Base-by-base conservation (phyloP, 2,329 filamentous ascomycete species). In the Colletotrichum sp. region DNA sequence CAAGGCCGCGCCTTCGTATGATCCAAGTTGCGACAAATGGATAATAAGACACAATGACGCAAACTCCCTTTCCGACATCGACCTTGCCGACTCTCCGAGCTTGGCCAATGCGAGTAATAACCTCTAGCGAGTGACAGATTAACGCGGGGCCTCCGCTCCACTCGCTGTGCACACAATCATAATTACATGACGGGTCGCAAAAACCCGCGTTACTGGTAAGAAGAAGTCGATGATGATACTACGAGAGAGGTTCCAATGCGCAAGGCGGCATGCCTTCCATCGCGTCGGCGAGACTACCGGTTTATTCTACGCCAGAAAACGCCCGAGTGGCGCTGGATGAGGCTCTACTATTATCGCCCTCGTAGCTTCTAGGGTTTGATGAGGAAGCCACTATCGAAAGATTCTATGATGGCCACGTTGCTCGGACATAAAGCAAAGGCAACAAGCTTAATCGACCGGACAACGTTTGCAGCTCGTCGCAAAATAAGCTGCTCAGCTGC, bases 121-220 rank as follows among this genome's bases (percentile, higher is more conserved):
- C 70, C n/a, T 68, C 69, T 64, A 75, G 70, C 73, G 73, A 75
- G 70, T 68, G 73, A 73, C 63, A 73, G 39, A 75, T 75, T 68
- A 68, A 59, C 27, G 39, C 25, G 12, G 27, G n/a, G 70, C 57
- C 57, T 68, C 69, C 57, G 63, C 64, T 75, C 61, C 68, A 22
- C 66, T 28, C 22, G n/a, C 16, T n/a, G 63, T 73, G 70, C 73
- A 75, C 73, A 73, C 68, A 64, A 75, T 19, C 61, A 39, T 57
- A 44, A 75, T 68, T 68, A 59, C 57, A 57, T 65, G 48, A 64
- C 30, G 57, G 30, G 15, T 32, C 36, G 55, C 64, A 44, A 73
- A 73, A 64, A 63, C 11, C 36, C 68, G 68, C 68, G 68, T 52
- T 7, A 16, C n/a, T 22, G 22, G 32, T 34, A 3, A 15, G 28